Conservation (phyloP, 306 rosid species). For the Malus domestica region DNA sequence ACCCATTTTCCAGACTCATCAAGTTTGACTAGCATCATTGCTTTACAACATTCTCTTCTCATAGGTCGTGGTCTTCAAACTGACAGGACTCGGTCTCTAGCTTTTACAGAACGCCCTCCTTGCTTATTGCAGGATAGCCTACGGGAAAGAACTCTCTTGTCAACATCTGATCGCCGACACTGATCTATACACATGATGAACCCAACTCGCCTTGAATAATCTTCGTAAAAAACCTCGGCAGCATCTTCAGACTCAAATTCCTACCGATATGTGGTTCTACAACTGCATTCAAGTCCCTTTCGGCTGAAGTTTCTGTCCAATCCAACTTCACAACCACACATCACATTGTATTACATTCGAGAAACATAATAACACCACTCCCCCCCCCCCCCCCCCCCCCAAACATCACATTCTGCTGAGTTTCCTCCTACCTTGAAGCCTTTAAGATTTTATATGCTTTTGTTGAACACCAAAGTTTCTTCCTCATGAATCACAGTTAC, state of each 20-base stretch:
- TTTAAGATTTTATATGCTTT: neutral
- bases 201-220: neutral
- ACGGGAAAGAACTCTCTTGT: constrained; percentile 5
- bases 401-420: neutral
- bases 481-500: neutral
- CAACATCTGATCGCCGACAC: neutral
- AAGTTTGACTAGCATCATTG: constrained; percentile 35
- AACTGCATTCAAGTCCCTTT: neutral
- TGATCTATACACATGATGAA: neutral
- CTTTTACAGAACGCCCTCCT: neutral
- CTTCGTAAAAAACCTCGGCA: neutral
- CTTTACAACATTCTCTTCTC: constrained; percentile 41
- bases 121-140: neutral
- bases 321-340: neutral
- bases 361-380: neutral
- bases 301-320: neutral
- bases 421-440: neutral
- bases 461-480: neutral
- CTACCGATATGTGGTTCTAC: neutral
- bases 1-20: constrained; percentile 34
- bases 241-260: constrained; percentile 6
- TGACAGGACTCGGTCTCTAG: constrained; percentile 8
- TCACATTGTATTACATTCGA: neutral
- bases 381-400: neutral
- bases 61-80: constrained; percentile 23